Evolutionary conservation across 192 early-diverging fungal species (phyloP).

Genomic region (Allomyces javanicus): DNA sequence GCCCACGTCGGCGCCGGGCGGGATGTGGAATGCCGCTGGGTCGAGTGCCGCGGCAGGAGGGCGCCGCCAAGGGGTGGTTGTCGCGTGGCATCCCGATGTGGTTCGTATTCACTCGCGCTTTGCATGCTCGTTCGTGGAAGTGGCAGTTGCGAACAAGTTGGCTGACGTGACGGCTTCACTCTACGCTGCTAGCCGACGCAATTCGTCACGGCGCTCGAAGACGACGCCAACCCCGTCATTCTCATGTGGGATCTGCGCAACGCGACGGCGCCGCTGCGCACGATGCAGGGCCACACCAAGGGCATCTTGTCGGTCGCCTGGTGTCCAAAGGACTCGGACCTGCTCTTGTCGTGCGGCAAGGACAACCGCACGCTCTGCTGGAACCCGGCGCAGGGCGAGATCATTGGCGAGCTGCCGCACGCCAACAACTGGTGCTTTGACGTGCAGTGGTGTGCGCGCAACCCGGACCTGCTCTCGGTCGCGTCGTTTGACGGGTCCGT

Average conservation of each 20-base stretch:
- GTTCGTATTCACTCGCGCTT: constrained; percentile 15
- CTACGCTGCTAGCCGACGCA: constrained; percentile 50
- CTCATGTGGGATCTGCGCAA: constrained; percentile 92
- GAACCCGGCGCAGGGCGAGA: constrained; percentile 63
- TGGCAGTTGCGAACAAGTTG: not conserved
- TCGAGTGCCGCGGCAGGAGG: constrained; percentile 20
- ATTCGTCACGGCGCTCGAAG: constrained; percentile 77
- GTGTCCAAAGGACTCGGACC: constrained; percentile 83
- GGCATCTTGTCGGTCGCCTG: constrained; percentile 83
- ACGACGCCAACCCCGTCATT: constrained; percentile 74
- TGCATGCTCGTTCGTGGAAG: not conserved
- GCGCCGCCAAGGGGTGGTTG: constrained; percentile 54
- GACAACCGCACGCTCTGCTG: constrained; percentile 86
- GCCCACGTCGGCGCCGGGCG: constrained; percentile 20
- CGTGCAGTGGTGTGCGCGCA: constrained; percentile 82
- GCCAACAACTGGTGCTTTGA: constrained; percentile 89
- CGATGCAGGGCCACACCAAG: constrained; percentile 66
- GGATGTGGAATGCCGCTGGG: constrained; percentile 19
- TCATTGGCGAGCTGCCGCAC: constrained; percentile 74
- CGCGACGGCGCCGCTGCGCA: constrained; percentile 74
- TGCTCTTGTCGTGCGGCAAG: constrained; percentile 85
- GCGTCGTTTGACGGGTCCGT: constrained; percentile 90
- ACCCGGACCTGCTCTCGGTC: constrained; percentile 74
- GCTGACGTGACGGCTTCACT: not conserved
- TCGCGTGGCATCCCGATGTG: constrained; percentile 81